Evolutionary conservation across 768 basidiomycete genomes (phyloP).

Genomic region (Boletus fagicola): DNA sequence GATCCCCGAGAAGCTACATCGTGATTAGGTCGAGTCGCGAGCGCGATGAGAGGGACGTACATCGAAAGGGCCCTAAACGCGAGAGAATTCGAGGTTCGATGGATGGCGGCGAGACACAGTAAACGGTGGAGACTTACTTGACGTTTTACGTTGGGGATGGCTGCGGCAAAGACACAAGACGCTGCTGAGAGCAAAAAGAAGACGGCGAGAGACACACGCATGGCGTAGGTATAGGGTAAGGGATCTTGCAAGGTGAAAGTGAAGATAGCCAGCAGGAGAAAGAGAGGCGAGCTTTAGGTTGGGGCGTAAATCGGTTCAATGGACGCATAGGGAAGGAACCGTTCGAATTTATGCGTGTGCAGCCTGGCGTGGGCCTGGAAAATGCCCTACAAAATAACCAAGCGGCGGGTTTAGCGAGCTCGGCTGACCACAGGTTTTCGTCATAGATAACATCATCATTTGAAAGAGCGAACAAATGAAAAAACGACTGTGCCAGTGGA

Average conservation of each 20-base stretch:
- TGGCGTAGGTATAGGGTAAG: not conserved
- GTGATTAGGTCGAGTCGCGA: not conserved
- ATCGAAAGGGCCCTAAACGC: not conserved
- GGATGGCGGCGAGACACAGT: too few species aligned
- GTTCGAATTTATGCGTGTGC: not conserved
- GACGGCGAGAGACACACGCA: constrained; percentile 16
- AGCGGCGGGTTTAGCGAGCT: constrained; percentile 15
- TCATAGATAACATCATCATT: constrained; percentile 4
- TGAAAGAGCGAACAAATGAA: constrained; percentile 1
- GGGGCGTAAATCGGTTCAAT: not conserved
- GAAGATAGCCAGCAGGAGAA: not conserved
- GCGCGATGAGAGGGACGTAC: not conserved
- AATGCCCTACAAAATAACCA: constrained; percentile 1
- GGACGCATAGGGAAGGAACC: not conserved
- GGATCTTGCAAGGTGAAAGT: not conserved
- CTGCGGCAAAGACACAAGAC: constrained; percentile 7
- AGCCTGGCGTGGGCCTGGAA: not conserved
- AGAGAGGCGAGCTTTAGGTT: not conserved
- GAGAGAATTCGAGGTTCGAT: not conserved
- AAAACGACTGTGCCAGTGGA: not conserved
- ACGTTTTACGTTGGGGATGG: constrained; percentile 9
- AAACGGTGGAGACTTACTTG: constrained; percentile 3
- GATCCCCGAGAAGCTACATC: not conserved
- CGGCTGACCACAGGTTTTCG: constrained; percentile 7
- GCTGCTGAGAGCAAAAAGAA: constrained; percentile 14